phyloP scores from a whole-genome alignment of 2,329 filamentous ascomycete genomes.

The Emergomyces orientalis region DNA sequence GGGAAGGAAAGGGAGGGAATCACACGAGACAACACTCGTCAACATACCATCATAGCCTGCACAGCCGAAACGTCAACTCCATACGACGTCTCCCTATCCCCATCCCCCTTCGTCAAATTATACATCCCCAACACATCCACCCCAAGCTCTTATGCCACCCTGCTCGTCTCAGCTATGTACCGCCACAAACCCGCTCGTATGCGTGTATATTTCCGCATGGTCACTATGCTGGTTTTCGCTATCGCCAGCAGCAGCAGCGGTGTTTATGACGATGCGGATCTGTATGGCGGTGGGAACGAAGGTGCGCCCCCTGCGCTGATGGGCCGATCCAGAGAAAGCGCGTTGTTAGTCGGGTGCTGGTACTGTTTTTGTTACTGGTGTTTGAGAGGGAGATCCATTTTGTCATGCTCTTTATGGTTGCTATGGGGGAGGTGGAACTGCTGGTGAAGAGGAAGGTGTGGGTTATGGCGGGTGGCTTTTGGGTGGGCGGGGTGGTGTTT shows the following conservation, averaged over 20 bases:
- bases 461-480: too few relatives aligned
- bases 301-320: constrained; percentile 20
- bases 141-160: constrained; percentile 27
- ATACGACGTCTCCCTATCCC: constrained; percentile 28
- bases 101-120: too few relatives aligned
- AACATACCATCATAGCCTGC: too few relatives aligned
- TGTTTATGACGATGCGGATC: not conserved
- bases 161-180: constrained; percentile 22
- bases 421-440: too few relatives aligned
- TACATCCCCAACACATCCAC: constrained; percentile 36
- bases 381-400: constrained; percentile 21
- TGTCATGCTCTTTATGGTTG: too few relatives aligned
- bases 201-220: not conserved
- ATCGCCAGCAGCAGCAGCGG: not conserved
- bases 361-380: too few relatives aligned
- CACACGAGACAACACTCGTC: too few relatives aligned
- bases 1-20: too few relatives aligned
- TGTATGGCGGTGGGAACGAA: not conserved
- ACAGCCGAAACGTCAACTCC: too few relatives aligned
- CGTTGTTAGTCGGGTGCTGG: constrained; percentile 18
- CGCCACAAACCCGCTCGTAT: constrained; percentile 25
- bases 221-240: not conserved
- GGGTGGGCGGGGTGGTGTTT: too few relatives aligned
- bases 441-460: too few relatives aligned
- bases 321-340: constrained; percentile 39